phyloP scores from a whole-genome alignment of 2,329 filamentous ascomycete genomes.

The Epichloe gansuensis region DNA sequence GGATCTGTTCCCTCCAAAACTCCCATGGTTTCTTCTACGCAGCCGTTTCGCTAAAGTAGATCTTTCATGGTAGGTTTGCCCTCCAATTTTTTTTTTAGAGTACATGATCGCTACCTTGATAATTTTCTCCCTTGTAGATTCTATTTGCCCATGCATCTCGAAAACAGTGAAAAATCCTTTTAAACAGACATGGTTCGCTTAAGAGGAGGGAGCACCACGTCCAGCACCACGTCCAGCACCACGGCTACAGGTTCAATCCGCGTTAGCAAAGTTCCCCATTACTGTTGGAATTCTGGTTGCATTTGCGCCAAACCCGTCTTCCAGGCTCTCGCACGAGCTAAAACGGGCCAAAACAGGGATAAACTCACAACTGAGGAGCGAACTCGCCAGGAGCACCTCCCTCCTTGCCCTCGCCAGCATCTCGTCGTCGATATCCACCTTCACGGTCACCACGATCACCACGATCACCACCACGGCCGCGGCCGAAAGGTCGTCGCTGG shows the following conservation, averaged over 20 bases:
- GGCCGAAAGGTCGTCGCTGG: constrained; percentile 75
- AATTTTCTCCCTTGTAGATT: neutral
- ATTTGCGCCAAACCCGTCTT: too few species aligned
- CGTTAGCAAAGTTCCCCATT: neutral
- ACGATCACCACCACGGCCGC: constrained; percentile 56
- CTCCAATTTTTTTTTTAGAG: constrained; percentile 29
- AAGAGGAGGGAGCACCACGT: constrained; percentile 58
- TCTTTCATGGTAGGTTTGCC: constrained; percentile 26
- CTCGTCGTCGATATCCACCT: constrained; percentile 86
- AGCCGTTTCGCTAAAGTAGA: constrained; percentile 15
- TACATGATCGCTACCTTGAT: constrained; percentile 28
- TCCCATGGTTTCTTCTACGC: constrained; percentile 30
- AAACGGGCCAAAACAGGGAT: neutral
- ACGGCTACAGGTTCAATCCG: constrained; percentile 40
- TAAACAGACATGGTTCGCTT: constrained; percentile 30
- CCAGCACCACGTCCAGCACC: constrained; percentile 73
- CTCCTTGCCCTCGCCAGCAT: constrained; percentile 79
- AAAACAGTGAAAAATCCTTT: constrained; percentile 25
- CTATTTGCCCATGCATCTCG: constrained; percentile 28
- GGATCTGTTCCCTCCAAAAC: constrained; percentile 32
- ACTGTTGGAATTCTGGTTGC: too few species aligned
- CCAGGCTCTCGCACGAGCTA: neutral
- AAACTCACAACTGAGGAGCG: constrained; percentile 71
- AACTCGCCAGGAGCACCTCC: constrained; percentile 86
- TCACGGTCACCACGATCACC: constrained; percentile 63